Evolutionary conservation across 495 filamentous ascomycete genomes (phyloP), one percentile per base, ranked within the genome.

Genomic region (Trichoderma orchidacearum): DNA sequence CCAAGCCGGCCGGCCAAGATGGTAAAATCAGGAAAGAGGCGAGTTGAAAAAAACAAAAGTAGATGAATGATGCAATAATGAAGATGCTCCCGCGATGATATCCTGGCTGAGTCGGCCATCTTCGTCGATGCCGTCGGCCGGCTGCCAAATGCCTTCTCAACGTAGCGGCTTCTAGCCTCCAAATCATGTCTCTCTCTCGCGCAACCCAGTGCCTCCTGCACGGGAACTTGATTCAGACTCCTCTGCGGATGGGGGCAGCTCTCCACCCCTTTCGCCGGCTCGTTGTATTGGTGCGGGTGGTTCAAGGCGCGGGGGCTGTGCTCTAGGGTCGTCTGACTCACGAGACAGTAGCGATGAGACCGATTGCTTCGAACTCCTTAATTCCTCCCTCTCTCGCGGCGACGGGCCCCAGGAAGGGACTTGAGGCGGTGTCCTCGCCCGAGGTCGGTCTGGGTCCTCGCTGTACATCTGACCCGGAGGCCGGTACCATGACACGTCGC

Each of bases 401-500:
- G 34, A 63, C 41, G 11, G 60, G 48, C 36, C 61, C 62, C 36
- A 48, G 11, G 41, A 48, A 12, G 69, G 53, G 38, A 64, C 45
- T 57, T 70, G 61, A 61, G 71, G 68, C 18, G 72, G 70, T 35
- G 77, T 48, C 15, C 41, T 48, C 15, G 41, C 41, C 27, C 41
- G 41, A 25, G 41, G 41, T 27, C 41, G 18, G 21, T 48, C 41
- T 48, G 41, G 21, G 15, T 48, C 41, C 9, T 48, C 41, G 21
- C 21, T 17, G 21, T 48, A 48, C 41, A 48, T 48, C 41, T 48
- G 41, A 12, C 21, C 15, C 54, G 66, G 59, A 27, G 69, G 62
- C 28, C 73, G 68, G 59, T 77, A 76, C 30, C 73, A 68, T 35
- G 78, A 81, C 51, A 81, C 69, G 60, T 88, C 86, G 63, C 85